phyloP scores from a whole-genome alignment of 139 green algal genomes.

The Penium margaritaceum region DNA sequence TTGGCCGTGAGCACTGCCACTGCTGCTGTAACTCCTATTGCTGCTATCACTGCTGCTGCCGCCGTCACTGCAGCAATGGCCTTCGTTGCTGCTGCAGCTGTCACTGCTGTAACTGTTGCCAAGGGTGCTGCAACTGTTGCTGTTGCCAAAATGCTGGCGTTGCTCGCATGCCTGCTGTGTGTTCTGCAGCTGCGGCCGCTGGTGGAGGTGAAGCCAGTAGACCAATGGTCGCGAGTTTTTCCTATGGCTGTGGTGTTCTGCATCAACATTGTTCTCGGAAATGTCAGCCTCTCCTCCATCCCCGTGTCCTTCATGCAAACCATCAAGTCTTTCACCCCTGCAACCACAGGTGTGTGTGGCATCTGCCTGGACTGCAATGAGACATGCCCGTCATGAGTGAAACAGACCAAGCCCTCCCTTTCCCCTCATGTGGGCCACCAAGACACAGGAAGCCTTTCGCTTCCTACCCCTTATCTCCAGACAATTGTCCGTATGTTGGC shows the following conservation, averaged over 20 bases:
- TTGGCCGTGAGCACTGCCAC: too few relatives aligned
- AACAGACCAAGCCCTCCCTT: neutral
- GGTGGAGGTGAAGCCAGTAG: conserved; percentile 12
- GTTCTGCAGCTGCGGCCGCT: conserved; percentile 10
- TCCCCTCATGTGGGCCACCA: neutral
- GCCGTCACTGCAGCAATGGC: too few relatives aligned
- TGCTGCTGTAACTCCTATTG: too few relatives aligned
- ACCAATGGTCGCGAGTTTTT: conserved; percentile 47
- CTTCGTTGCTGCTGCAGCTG: too few relatives aligned
- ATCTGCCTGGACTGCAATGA: too few relatives aligned
- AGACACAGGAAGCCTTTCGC: neutral
- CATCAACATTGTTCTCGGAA: conserved; percentile 77
- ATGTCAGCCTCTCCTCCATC: conserved; percentile 70
- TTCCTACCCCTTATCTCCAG: neutral
- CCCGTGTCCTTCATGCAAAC: conserved; percentile 87
- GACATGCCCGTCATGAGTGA: too few relatives aligned
- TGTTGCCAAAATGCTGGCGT: too few relatives aligned
- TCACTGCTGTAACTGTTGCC: too few relatives aligned
- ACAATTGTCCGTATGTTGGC: too few relatives aligned
- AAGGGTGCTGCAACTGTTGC: too few relatives aligned
- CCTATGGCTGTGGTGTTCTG: conserved; percentile 73
- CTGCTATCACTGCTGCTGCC: too few relatives aligned
- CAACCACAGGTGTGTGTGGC: conserved; percentile 2
- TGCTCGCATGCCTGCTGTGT: neutral
- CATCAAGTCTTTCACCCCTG: conserved; percentile 48